A percentile compares a stretch with the other conserved stretches of the same genome.
These are phyloP conservation scores for Leccinum subtestaceum DNA, from an alignment of 768 basidiomycete species.

Conservation along the genomic window DNA sequence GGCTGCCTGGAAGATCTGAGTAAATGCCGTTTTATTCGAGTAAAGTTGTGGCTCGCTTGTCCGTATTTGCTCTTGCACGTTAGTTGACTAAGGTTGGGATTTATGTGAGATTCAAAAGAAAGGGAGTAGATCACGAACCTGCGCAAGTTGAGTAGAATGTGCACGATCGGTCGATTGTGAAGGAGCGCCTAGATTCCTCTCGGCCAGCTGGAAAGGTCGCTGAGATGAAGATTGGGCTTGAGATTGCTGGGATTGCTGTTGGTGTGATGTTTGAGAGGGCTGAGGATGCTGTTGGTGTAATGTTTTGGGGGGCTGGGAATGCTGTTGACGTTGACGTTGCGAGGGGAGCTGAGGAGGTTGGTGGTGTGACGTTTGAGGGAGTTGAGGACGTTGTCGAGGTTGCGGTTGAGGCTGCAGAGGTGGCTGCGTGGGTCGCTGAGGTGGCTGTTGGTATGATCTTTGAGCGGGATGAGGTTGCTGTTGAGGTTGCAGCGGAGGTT, in stretches of 20 bases:
- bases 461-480: background rate
- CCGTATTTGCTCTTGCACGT: constrained; percentile 7
- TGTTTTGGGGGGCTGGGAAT: background rate
- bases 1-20: constrained; percentile 20
- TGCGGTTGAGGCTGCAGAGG: background rate
- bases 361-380: background rate
- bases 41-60: background rate
- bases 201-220: background rate
- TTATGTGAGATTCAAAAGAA: background rate
- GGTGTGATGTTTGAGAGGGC: background rate
- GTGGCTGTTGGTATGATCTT: background rate
- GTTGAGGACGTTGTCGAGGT: background rate
- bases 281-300: background rate
- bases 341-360: background rate
- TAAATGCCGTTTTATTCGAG: constrained; percentile 17
- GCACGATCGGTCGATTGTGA: background rate
- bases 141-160: constrained; percentile 1
- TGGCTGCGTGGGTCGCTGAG: background rate
- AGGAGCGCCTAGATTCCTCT: background rate
- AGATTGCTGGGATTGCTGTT: background rate
- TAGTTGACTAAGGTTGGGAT: background rate
- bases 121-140: background rate
- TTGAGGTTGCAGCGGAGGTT: background rate
- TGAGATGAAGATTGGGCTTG: background rate
- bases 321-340: background rate